Evolutionary conservation across 2,329 filamentous ascomycete species (phyloP).

Genomic region (Pseudovirgaria hyperparasitica): DNA sequence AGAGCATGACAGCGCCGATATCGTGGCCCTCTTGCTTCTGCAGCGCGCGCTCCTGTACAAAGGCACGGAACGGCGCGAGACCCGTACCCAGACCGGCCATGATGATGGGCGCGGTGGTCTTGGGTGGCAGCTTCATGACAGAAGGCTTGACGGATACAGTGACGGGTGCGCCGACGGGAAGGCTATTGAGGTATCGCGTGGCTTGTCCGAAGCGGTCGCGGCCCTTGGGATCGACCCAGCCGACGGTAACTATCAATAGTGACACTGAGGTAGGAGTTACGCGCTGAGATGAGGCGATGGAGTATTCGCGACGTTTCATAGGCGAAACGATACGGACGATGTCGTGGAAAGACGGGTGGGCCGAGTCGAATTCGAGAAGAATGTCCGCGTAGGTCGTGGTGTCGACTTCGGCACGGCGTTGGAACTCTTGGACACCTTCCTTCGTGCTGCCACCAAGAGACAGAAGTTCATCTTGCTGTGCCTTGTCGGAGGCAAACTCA

Average conservation of each 20-base stretch:
- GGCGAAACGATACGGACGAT: slow-evolving; percentile 77
- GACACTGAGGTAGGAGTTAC: slow-evolving; percentile 83
- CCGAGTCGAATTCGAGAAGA: slow-evolving; percentile 78
- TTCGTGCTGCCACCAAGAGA: slow-evolving; percentile 57
- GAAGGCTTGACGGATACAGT: slow-evolving; percentile 95
- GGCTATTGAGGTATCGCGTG: slow-evolving; percentile 71
- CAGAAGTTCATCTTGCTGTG: slow-evolving; percentile 68
- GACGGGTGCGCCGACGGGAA: slow-evolving; percentile 63
- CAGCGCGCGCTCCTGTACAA: slow-evolving; percentile 95
- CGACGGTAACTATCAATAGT: slow-evolving; percentile 93
- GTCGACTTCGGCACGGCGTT: slow-evolving; percentile 81
- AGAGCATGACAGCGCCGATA: slow-evolving; percentile 84
- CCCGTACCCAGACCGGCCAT: slow-evolving; percentile 99
- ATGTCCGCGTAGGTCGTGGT: slow-evolving; percentile 85
- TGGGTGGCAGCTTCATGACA: slow-evolving; percentile 93
- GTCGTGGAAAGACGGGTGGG: slow-evolving; percentile 78
- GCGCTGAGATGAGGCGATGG: slow-evolving; percentile 94
- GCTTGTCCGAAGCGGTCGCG: slow-evolving; percentile 87
- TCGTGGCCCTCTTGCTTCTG: slow-evolving; percentile 96
- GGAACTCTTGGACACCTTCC: slow-evolving; percentile 80
- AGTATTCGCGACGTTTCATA: slow-evolving; percentile 95
- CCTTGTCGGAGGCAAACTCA: slow-evolving; percentile 70
- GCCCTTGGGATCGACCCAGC: slow-evolving; percentile 82
- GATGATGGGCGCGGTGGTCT: slow-evolving; percentile 84
- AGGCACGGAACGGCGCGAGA: slow-evolving; percentile 96